Conservation (phyloP, 2,329 filamentous ascomycete genomes). For the Diaporthe nobilis region DNA sequence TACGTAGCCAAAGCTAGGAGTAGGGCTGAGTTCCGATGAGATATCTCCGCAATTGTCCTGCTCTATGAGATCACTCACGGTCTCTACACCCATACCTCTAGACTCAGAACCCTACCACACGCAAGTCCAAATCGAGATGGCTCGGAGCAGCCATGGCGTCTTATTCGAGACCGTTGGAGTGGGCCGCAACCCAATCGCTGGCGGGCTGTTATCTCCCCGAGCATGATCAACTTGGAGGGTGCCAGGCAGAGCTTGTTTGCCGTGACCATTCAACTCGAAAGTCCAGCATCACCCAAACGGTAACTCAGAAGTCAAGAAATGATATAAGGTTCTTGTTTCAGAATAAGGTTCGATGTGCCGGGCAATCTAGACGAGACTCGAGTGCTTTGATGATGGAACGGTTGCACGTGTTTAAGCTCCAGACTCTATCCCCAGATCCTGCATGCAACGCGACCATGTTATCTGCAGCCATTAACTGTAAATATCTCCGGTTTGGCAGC, state of each 20-base stretch:
- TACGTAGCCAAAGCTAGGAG: background rate
- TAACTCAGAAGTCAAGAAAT: background rate
- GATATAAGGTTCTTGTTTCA: constrained; percentile 1
- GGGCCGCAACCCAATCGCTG: background rate
- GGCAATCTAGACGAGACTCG: background rate
- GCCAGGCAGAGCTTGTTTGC: constrained; percentile 4
- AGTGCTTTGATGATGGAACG: constrained; percentile 11
- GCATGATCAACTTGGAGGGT: background rate
- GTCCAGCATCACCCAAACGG: background rate
- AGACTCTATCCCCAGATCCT: background rate
- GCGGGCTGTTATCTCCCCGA: background rate
- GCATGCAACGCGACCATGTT: background rate
- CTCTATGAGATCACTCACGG: background rate
- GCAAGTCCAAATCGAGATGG: background rate
- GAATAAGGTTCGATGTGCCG: constrained; percentile 4
- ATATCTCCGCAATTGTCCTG: background rate
- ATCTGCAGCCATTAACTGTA: background rate
- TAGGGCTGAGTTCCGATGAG: background rate
- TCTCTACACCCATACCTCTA: background rate
- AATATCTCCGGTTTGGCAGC: background rate
- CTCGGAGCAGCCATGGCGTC: background rate
- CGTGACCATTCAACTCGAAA: background rate
- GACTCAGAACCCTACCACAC: background rate
- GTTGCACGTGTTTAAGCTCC: background rate
- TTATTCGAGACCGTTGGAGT: background rate